A percentile compares a stretch with the other conserved stretches of the same genome.
phyloP scores from a whole-genome alignment of 495 filamentous ascomycete genomes.

The Penicillium chermesinum region DNA sequence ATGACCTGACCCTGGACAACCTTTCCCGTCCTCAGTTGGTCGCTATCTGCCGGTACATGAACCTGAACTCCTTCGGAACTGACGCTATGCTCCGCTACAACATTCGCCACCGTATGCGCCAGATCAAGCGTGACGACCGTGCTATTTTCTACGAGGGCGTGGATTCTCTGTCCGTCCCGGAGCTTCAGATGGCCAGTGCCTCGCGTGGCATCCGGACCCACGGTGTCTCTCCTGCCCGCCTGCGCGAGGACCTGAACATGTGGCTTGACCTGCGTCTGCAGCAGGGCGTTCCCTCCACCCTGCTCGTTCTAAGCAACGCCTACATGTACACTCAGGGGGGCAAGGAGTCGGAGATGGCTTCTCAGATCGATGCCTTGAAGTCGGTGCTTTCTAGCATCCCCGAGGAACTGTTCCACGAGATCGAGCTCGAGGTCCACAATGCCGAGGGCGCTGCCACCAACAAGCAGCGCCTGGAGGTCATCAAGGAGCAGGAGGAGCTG shows the following conservation, averaged over 20 bases:
- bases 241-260: conserved; percentile 87
- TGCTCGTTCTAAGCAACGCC: conserved; percentile 93
- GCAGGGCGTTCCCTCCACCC: conserved; percentile 87
- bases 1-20: conserved; percentile 96
- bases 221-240: conserved; percentile 76
- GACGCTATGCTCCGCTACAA: conserved; percentile 98
- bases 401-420: conserved; percentile 98
- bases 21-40: conserved; percentile 92
- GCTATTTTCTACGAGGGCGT: conserved; percentile 95
- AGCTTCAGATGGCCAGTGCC: conserved; percentile 86
- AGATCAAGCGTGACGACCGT: conserved; percentile 96
- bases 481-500: conserved; percentile 97
- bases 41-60: conserved; percentile 97
- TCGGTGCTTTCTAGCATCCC: conserved; percentile 90
- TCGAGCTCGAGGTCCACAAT: conserved; percentile 96
- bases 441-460: conserved; percentile 97
- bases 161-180: conserved; percentile 83
- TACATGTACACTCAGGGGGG: conserved; percentile 86
- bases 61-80: conserved; percentile 92
- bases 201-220: conserved; percentile 89
- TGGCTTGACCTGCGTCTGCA: conserved; percentile 95
- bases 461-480: conserved; percentile 97
- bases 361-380: conserved; percentile 89
- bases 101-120: conserved; percentile 94
- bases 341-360: conserved; percentile 80